These are phyloP conservation scores for Kwoniella heveanensis DNA, from an alignment of 768 basidiomycete species.

Conservation along the genomic window DNA sequence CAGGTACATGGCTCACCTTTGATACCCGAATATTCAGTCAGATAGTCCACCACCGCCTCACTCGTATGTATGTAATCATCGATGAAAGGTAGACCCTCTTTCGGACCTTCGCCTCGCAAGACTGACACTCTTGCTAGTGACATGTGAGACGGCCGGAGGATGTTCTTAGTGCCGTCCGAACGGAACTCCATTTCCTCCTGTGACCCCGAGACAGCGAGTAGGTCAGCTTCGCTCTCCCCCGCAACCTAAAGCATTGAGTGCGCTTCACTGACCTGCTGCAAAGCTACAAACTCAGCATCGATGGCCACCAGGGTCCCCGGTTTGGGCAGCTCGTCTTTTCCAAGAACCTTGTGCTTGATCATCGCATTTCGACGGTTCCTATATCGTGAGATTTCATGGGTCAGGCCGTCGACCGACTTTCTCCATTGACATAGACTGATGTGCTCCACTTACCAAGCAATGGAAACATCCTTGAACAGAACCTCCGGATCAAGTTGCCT, in stretches of 20 bases:
- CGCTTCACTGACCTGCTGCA: slow-evolving; percentile 72
- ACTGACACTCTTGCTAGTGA: slow-evolving; percentile 94
- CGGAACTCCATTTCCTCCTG: slow-evolving; percentile 94
- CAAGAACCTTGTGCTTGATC: slow-evolving; percentile 77
- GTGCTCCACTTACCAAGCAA: slow-evolving; percentile 67
- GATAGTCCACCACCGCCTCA: slow-evolving; percentile 90
- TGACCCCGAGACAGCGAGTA: slow-evolving; percentile 3
- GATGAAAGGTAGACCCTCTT: slow-evolving; percentile 86
- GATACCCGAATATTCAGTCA: slow-evolving; percentile 96
- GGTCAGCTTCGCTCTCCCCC: background rate
- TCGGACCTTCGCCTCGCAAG: slow-evolving; percentile 77
- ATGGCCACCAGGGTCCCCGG: slow-evolving; percentile 89
- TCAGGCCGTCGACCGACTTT: no score
- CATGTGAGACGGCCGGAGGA: slow-evolving; percentile 84
- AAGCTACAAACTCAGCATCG: slow-evolving; percentile 95
- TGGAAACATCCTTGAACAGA: slow-evolving; percentile 81
- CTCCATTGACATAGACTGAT: no score
- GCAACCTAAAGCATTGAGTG: background rate
- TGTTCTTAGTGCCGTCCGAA: slow-evolving; percentile 91
- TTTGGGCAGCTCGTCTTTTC: slow-evolving; percentile 73
- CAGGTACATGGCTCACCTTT: slow-evolving; percentile 65
- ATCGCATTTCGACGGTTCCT: slow-evolving; percentile 74
- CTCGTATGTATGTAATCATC: slow-evolving; percentile 98
- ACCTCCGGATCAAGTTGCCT: slow-evolving; percentile 71
- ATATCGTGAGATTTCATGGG: background rate